Conservation (phyloP, 441 rosid genomes). For the Codiaeum variegatum region DNA sequence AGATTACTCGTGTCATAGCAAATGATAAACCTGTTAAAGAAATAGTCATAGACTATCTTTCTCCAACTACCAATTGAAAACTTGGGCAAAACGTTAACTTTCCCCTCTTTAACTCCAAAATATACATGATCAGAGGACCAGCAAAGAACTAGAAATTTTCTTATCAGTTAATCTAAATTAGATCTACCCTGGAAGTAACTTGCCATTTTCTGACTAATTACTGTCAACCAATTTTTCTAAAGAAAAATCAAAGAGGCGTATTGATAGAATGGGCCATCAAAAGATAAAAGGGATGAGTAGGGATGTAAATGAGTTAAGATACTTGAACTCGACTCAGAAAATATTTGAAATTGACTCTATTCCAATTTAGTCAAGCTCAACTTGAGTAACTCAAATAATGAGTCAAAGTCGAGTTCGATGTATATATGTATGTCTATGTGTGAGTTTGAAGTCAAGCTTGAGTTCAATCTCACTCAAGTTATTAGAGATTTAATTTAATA, state of each 20-base stretch:
- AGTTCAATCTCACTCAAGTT: no score
- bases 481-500: no score
- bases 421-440: no score
- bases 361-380: no score
- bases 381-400: no score
- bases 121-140: constrained; percentile 6
- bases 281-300: background rate
- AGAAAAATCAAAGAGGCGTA: background rate
- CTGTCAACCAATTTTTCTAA: background rate
- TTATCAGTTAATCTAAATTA: background rate
- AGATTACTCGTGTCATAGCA: background rate
- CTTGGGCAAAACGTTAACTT: background rate
- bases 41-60: background rate
- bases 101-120: background rate
- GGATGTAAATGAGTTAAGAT: no score
- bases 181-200: background rate
- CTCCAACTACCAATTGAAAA: background rate
- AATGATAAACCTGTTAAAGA: background rate
- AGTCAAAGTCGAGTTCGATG: no score
- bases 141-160: background rate
- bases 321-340: no score
- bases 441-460: no score
- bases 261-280: background rate
- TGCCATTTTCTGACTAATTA: background rate
- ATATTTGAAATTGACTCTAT: no score